phyloP scores from a whole-genome alignment of 1,284 basidiomycete genomes.

The Trametes hirsuta region DNA sequence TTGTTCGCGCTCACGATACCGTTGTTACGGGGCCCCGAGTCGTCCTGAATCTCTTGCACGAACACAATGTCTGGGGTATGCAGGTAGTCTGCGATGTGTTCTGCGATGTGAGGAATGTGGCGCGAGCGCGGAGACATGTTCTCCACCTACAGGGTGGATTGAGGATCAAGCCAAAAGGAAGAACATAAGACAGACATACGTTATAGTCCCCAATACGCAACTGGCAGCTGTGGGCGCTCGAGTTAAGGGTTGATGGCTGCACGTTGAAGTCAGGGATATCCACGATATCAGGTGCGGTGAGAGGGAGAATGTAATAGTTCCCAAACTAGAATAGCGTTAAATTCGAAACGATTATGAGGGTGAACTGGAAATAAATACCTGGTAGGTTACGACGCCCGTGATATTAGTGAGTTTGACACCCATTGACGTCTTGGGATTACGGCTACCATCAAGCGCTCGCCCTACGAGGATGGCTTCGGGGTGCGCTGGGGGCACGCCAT shows the following conservation, averaged over 20 bases:
- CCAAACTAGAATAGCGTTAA: slow-evolving; percentile 37
- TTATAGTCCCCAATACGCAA: slow-evolving; percentile 69
- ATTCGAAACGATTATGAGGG: no score
- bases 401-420: slow-evolving; percentile 55
- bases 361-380: slow-evolving; percentile 39
- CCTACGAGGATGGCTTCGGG: slow-evolving; percentile 62
- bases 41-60: slow-evolving; percentile 70
- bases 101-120: slow-evolving; percentile 52
- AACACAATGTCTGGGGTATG: slow-evolving; percentile 63
- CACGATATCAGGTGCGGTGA: slow-evolving; percentile 54
- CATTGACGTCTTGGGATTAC: slow-evolving; percentile 51
- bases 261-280: slow-evolving; percentile 41
- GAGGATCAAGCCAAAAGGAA: background rate
- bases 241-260: slow-evolving; percentile 44
- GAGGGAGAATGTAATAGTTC: slow-evolving; percentile 58
- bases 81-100: slow-evolving; percentile 59
- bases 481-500: slow-evolving; percentile 57
- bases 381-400: slow-evolving; percentile 58
- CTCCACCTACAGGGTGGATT: slow-evolving; percentile 46
- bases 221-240: slow-evolving; percentile 43
- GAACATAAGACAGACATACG: slow-evolving; percentile 33
- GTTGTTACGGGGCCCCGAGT: slow-evolving; percentile 58
- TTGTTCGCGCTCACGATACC: slow-evolving; percentile 58
- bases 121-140: slow-evolving; percentile 57
- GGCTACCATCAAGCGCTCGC: slow-evolving; percentile 56